A percentile compares a stretch with the other conserved stretches of the same genome.
These are phyloP conservation scores for Arthrobotrys sinensis DNA, from an alignment of 2,329 filamentous ascomycete species.

Conservation along the genomic window DNA sequence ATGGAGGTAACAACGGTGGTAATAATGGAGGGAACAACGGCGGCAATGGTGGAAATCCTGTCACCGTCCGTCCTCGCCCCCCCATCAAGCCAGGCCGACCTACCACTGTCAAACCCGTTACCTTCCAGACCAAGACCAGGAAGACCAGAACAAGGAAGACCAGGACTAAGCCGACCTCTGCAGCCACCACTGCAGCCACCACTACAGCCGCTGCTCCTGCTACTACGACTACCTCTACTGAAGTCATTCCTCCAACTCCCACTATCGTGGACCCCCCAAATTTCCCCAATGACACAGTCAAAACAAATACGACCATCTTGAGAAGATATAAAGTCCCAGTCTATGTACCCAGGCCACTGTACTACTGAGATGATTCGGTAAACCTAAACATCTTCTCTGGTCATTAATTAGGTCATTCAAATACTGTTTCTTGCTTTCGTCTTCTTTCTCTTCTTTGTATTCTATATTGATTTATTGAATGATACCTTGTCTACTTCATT, in stretches of 20 bases:
- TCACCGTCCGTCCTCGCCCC: constrained; percentile 25
- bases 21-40: constrained; percentile 17
- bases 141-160: constrained; percentile 17
- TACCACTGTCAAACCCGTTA: background rate
- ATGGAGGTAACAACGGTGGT: constrained; percentile 34
- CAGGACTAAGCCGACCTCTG: constrained; percentile 7
- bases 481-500: constrained; percentile 6
- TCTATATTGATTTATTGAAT: constrained; percentile 18
- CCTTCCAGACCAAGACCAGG: constrained; percentile 13
- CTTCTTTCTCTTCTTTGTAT: constrained; percentile 8
- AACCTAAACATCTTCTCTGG: background rate
- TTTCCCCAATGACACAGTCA: constrained; percentile 27
- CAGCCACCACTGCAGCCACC: background rate
- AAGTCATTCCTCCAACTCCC: background rate
- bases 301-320: constrained; percentile 32
- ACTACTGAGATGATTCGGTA: background rate
- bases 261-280: constrained; percentile 17
- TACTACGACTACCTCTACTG: background rate
- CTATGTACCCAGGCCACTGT: constrained; percentile 31
- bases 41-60: constrained; percentile 35
- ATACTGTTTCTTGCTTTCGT: background rate
- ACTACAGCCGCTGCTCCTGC: background rate
- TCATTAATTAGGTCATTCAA: background rate
- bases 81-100: constrained; percentile 33
- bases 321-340: constrained; percentile 45